Base-by-base conservation (phyloP, 1,284 basidiomycete genomes). In the Cryptococcus neoformans region DNA sequence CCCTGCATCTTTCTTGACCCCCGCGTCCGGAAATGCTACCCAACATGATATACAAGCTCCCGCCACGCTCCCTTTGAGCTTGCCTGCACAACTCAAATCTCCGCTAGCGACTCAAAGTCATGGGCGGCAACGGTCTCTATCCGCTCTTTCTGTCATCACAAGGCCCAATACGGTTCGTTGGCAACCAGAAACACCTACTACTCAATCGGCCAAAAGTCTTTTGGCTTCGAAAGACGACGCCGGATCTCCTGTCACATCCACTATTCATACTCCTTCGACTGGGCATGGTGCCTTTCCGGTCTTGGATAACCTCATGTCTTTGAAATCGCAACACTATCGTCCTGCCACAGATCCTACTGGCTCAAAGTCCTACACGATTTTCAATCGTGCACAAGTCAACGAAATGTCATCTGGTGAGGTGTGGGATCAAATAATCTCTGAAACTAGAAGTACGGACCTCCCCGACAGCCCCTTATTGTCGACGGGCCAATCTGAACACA, bases 221-320 rank as follows among this genome's bases (percentile, higher is more conserved):
- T 11, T 41, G 37, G 48, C 49, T n/a, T 54, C 50, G 10, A 34
- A 45, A 35, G 57, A 58, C 48, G 61, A 55, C 41, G 57, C 55
- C 17, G 60, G 49, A n/a, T 60, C 56, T 14, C 60, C 58, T 36
- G 46, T 57, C 52, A 51, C 39, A 37, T 53, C 58, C 11, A 50
- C 57, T 45, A 45, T 67, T 40, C 65, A 67, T 28, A 67, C 63
- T 6, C 65, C 65, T 12, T 59, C 56, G 4, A 63, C 65, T 4
- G 63, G 61, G 7, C 59, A 67, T 40, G 58, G 59, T 4, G 46
- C 58, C 2, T 59, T 54, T 46, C 59, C 62, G 3, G 7, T 44
- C 11, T 45, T 38, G 6, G 58, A 58, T 5, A 47, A 51, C 17
- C 28, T 28, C 28, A 56, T 36, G 35, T 44, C 12, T 10, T 14